Conservation (phyloP, 192 early-diverging fungal genomes). For the Piromyces finnis region DNA sequence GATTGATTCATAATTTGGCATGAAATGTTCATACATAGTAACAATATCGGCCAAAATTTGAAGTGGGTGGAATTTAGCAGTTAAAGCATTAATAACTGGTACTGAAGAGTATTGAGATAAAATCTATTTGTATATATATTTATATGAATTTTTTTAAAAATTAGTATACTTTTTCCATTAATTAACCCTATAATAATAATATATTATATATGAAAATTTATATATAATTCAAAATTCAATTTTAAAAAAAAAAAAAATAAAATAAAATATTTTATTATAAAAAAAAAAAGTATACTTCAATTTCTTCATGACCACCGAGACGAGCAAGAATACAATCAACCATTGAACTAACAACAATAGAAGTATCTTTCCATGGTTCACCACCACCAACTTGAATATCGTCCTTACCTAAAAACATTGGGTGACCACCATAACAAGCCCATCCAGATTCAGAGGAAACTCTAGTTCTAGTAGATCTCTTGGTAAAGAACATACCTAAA, state of each 20-base stretch:
- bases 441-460: slow-evolving; percentile 85
- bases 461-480: slow-evolving; percentile 87
- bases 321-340: slow-evolving; percentile 89
- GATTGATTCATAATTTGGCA: neutral
- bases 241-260: too few species aligned
- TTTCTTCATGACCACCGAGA: slow-evolving; percentile 72
- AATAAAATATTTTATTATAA: neutral
- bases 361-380: slow-evolving; percentile 78
- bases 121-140: slow-evolving; percentile 5
- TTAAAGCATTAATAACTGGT: slow-evolving; percentile 91
- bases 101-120: slow-evolving; percentile 74
- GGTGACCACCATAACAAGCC: slow-evolving; percentile 81
- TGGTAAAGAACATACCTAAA: slow-evolving; percentile 84
- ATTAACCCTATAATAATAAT: too few species aligned
- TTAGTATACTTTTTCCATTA: too few species aligned
- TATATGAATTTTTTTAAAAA: too few species aligned
- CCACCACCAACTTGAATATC: slow-evolving; percentile 96
- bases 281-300: slow-evolving; percentile 30
- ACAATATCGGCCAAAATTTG: slow-evolving; percentile 92
- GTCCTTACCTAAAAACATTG: slow-evolving; percentile 84
- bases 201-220: too few species aligned
- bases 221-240: too few species aligned
- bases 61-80: slow-evolving; percentile 86
- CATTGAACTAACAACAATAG: slow-evolving; percentile 87
- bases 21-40: slow-evolving; percentile 75